These are phyloP conservation scores for Dictyostelium citrinum DNA, from an alignment of 78 protist species.

Conservation along the genomic window DNA sequence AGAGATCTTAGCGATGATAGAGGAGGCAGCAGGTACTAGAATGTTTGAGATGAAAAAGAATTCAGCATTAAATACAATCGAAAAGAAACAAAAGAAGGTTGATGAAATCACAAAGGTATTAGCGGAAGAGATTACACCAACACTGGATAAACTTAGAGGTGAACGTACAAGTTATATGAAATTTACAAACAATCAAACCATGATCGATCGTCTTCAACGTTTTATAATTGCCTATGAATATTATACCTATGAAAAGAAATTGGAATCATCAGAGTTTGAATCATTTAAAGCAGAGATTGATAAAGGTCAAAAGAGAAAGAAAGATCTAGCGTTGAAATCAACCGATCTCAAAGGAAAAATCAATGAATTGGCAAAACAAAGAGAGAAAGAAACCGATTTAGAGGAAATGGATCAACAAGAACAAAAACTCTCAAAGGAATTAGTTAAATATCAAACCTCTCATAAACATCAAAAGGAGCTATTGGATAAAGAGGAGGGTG, in stretches of 20 bases:
- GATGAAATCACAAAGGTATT: slow-evolving; percentile 89
- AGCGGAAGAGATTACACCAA: slow-evolving; percentile 95
- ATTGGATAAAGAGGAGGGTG: slow-evolving; percentile 46
- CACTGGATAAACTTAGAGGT: slow-evolving; percentile 87
- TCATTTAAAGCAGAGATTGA: slow-evolving; percentile 16
- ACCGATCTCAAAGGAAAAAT: background rate
- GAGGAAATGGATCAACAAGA: slow-evolving; percentile 41
- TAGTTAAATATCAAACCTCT: slow-evolving; percentile 67
- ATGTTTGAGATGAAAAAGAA: slow-evolving; percentile 96
- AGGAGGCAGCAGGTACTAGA: slow-evolving; percentile 99
- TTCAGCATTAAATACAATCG: slow-evolving; percentile 89
- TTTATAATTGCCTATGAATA: slow-evolving; percentile 86
- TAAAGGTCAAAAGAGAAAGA: slow-evolving; percentile 12
- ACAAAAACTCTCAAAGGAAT: slow-evolving; percentile 58
- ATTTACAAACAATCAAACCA: slow-evolving; percentile 70
- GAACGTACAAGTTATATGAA: slow-evolving; percentile 88
- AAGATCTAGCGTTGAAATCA: background rate
- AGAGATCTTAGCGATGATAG: slow-evolving; percentile 97
- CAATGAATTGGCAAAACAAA: background rate
- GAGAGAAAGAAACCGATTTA: background rate
- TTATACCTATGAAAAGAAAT: background rate
- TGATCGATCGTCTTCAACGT: slow-evolving; percentile 83
- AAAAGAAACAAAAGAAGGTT: slow-evolving; percentile 94
- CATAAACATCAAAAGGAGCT: slow-evolving; percentile 11
- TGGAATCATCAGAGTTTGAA: background rate